Evolutionary conservation across 2,329 filamentous ascomycete genomes (phyloP).

Genomic region (Huntiella omanensis): DNA sequence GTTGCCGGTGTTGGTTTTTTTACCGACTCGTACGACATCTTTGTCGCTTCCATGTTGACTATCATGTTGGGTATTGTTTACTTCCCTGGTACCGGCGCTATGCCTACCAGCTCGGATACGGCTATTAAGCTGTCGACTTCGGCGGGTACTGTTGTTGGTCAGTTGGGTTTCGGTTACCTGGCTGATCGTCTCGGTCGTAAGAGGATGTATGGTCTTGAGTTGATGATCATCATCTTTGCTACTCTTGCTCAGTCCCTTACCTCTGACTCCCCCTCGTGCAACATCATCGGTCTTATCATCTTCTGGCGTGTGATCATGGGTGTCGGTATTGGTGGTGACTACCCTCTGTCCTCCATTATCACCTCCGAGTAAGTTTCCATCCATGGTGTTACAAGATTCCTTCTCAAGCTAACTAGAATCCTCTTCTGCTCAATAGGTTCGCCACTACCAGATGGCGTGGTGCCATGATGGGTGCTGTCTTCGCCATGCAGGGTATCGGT

Average conservation of each 20-base stretch:
- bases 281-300: constrained; percentile 48
- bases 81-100: constrained; percentile 37
- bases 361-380: constrained; percentile 46
- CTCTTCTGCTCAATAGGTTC: constrained; percentile 21
- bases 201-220: constrained; percentile 52
- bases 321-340: constrained; percentile 34
- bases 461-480: constrained; percentile 74
- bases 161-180: constrained; percentile 60
- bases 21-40: constrained; percentile 72
- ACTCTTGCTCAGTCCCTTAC: constrained; percentile 54
- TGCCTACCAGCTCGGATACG: constrained; percentile 51
- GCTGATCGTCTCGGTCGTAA: constrained; percentile 65
- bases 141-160: constrained; percentile 65
- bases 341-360: constrained; percentile 66
- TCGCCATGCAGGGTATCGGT: constrained; percentile 73
- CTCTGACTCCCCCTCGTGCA: constrained; percentile 41
- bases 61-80: constrained; percentile 66
- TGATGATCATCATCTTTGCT: constrained; percentile 64
- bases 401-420: too few species aligned
- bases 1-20: constrained; percentile 80
- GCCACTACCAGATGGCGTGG: constrained; percentile 71
- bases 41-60: constrained; percentile 31
- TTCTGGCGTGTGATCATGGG: constrained; percentile 67
- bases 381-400: too few species aligned
- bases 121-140: constrained; percentile 71